Evolutionary conservation across 2,329 filamentous ascomycete species (phyloP), one percentile per base, ranked within the genome.

Genomic region (Exophiala mesophila): DNA sequence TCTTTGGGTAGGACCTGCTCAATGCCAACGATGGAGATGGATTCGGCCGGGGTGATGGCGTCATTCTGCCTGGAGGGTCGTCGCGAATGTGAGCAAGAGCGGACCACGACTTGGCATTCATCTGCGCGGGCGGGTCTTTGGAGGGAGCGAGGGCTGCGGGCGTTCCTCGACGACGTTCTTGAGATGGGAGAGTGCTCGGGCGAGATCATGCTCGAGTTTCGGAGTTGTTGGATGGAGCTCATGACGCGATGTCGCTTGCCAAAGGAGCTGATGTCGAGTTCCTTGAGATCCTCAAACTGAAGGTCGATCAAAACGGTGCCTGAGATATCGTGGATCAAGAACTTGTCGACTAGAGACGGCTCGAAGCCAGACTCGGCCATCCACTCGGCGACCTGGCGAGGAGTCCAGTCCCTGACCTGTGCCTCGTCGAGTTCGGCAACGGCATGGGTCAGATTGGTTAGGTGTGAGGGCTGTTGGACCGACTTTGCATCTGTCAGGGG

Each of bases 291-390:
- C 51, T 94, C 88, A 55, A 90, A 89, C 59, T 94, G 88, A 31
- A 98, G 70, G n/a, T 90, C 88, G 39, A 94, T 80, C 15, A 97
- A 70, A 42, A 97, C 86, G 3, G 80, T 75, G 10, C 90, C 90
- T 18, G 83, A 88, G 62, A 98, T 96, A 60, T 98, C 90, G 63
- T 98, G 94, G 57, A 84, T 78, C 49, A 89, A 76, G 58, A 98
- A 96, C 55, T 84, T 86, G 57, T 94, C 82, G 8, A 92, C 82
- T 37, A 90, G 74, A 5, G 74, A 69, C 38, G 79, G 69, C 61
- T 95, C 89, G 60, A 94, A 81, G 55, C 86, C 88, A 32, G 82
- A 78, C 61, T 87, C 79, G 58, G 82, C 77, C 88, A 96, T 92
- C 78, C 86, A 92, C 58, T 85, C 80, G 41, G 58, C 59, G 15